These are phyloP conservation scores for Venturia pyrina DNA, from an alignment of 2,329 filamentous ascomycete species.

Conservation along the genomic window DNA sequence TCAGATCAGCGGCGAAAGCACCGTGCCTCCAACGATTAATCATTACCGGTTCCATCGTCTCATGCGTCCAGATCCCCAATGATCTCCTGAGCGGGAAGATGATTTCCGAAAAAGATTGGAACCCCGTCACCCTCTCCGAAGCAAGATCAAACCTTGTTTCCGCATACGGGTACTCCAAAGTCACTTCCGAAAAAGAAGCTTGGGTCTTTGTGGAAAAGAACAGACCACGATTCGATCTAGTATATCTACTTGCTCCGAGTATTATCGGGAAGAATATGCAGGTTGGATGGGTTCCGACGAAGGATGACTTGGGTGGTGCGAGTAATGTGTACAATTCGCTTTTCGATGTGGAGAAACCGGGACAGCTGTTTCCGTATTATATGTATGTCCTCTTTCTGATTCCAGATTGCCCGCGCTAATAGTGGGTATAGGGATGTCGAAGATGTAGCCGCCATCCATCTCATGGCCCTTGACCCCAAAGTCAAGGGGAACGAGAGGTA, in stretches of 20 bases:
- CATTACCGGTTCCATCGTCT: slow-evolving; percentile 12
- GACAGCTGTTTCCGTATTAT: slow-evolving; percentile 14
- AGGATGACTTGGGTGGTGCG: slow-evolving; percentile 13
- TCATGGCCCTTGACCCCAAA: slow-evolving; percentile 13
- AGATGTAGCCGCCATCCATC: slow-evolving; percentile 15
- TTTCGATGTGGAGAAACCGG: slow-evolving; percentile 12
- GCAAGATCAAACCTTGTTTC: slow-evolving; percentile 1
- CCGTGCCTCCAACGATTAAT: slow-evolving; percentile 64
- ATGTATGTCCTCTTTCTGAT: slow-evolving; percentile 14
- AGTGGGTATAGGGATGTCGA: slow-evolving; percentile 15
- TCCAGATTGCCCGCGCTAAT: not conserved
- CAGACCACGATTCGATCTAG: slow-evolving; percentile 14
- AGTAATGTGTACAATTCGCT: slow-evolving; percentile 10
- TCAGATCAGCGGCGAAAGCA: slow-evolving; percentile 49
- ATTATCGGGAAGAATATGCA: slow-evolving; percentile 16
- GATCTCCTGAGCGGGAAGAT: slow-evolving; percentile 11
- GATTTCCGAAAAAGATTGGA: slow-evolving; percentile 14
- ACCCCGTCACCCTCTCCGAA: slow-evolving; percentile 13
- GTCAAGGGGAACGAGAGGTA: slow-evolving; percentile 17
- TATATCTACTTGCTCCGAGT: slow-evolving; percentile 14
- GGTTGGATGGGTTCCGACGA: slow-evolving; percentile 10
- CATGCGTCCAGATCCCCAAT: slow-evolving; percentile 6
- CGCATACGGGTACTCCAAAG: slow-evolving; percentile 17
- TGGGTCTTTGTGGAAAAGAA: slow-evolving; percentile 16
- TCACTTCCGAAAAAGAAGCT: slow-evolving; percentile 15